Evolutionary conservation across 1,139 yeast species (phyloP).

Genomic region (Yamadazyma diospyri): DNA sequence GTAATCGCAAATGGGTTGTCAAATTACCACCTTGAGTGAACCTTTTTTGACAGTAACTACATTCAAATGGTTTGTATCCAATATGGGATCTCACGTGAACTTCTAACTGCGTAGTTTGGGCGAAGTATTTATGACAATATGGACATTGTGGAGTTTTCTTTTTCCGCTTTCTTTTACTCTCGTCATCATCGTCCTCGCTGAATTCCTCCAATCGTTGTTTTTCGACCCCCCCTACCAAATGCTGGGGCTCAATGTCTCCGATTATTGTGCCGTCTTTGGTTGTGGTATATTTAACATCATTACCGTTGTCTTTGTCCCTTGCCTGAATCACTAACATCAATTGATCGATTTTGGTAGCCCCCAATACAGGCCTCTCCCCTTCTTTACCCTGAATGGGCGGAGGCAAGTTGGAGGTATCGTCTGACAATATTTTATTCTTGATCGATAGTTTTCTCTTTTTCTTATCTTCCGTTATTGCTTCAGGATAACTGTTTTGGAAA

Average conservation of each 20-base stretch:
- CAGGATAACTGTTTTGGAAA: conserved; percentile 7
- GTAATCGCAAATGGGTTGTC: conserved; percentile 81
- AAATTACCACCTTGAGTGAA: conserved; percentile 93
- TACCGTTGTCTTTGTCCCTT: conserved; percentile 60
- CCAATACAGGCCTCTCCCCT: conserved; percentile 60
- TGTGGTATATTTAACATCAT: conserved; percentile 53
- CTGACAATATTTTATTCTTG: conserved; percentile 4
- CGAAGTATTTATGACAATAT: conserved; percentile 64
- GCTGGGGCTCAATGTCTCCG: conserved; percentile 31
- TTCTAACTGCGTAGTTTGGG: conserved; percentile 74
- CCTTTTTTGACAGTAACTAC: conserved; percentile 73
- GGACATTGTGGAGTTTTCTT: conserved; percentile 64
- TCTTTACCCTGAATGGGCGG: conserved; percentile 10
- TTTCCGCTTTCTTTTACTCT: conserved; percentile 22
- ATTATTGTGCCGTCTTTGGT: conserved; percentile 59
- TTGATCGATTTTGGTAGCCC: conserved; percentile 87
- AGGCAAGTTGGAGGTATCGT: conserved; percentile 7
- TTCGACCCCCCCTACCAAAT: conserved; percentile 80
- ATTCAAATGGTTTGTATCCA: conserved; percentile 76
- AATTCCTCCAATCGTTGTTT: conserved; percentile 38
- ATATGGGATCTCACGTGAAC: conserved; percentile 77
- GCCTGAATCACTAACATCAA: conserved; percentile 89
- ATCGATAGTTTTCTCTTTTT: conserved; percentile 5
- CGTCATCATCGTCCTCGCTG: conserved; percentile 19
- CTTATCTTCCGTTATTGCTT: conserved; percentile 2